These are phyloP conservation scores for Cladosporium sp. DNA, from an alignment of 2,329 filamentous ascomycete genomes.

Conservation along the genomic window DNA sequence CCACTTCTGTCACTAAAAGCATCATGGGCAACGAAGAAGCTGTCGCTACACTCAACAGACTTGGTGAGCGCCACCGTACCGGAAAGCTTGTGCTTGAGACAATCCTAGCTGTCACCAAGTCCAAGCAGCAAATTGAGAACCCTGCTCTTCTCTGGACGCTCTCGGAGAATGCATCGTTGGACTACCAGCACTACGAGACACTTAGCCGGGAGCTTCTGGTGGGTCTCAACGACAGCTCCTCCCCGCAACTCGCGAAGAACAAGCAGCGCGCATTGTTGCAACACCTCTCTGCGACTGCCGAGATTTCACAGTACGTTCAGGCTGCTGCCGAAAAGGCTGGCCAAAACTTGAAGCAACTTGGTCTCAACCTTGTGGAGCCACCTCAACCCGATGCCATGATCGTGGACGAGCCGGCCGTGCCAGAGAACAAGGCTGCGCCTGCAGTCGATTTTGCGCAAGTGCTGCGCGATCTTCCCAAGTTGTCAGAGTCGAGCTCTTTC, in stretches of 20 bases:
- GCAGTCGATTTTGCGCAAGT: conserved; percentile 4
- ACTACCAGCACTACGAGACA: conserved; percentile 11
- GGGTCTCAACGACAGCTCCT: conserved; percentile 1
- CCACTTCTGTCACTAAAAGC: conserved; percentile 2
- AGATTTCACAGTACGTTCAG: conserved; percentile 13
- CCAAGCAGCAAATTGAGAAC: conserved; percentile 12
- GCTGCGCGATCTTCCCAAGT: conserved; percentile 3
- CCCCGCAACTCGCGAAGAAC: conserved; percentile 1
- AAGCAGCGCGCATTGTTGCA: conserved; percentile 13
- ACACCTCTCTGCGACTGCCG: conserved; percentile 2
- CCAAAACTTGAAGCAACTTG: conserved; percentile 9
- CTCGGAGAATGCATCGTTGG: conserved; percentile 3
- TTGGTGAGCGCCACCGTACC: conserved; percentile 13
- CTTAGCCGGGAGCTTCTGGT: conserved; percentile 11
- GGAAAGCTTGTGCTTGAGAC: conserved; percentile 29
- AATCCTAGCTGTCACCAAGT: conserved; percentile 8
- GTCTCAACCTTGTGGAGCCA: conserved; percentile 11
- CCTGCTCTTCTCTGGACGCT: conserved; percentile 13
- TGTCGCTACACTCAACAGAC: conserved; percentile 11
- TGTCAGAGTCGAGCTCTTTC: not conserved
- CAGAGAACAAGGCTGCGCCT: not conserved
- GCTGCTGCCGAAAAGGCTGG: conserved; percentile 3
- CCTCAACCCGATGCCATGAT: conserved; percentile 11
- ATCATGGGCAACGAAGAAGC: conserved; percentile 14
- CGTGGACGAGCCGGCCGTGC: conserved; percentile 6